phyloP scores from a whole-genome alignment of 1,284 basidiomycete species.

The Volvariella surrecta region DNA sequence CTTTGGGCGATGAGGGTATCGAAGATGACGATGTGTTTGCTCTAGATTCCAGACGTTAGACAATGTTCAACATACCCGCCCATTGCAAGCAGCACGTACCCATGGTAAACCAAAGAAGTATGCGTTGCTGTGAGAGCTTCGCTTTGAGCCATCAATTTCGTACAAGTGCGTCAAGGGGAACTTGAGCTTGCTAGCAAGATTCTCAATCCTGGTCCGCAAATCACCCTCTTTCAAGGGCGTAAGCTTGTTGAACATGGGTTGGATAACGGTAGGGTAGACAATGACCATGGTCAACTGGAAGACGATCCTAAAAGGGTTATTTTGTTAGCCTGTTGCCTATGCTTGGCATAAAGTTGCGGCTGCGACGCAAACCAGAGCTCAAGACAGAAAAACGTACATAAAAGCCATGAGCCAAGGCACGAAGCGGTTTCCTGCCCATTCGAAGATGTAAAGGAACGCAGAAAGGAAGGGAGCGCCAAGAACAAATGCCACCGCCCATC shows the following conservation, averaged over 20 bases:
- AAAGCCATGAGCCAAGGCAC: constrained; percentile 87
- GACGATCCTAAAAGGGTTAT: constrained; percentile 56
- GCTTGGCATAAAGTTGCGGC: too few relatives aligned
- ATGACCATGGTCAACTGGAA: constrained; percentile 85
- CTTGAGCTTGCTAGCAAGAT: constrained; percentile 69
- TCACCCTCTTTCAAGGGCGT: constrained; percentile 77
- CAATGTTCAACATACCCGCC: constrained; percentile 1
- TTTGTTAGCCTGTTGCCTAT: too few relatives aligned
- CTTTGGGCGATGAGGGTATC: constrained; percentile 93
- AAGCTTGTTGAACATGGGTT: constrained; percentile 95
- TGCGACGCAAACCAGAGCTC: too few relatives aligned
- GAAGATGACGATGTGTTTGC: constrained; percentile 95
- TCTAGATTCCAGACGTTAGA: constrained; percentile 28
- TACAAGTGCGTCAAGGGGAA: constrained; percentile 95
- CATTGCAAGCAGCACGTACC: constrained; percentile 37
- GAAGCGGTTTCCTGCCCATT: constrained; percentile 88
- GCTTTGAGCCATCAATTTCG: constrained; percentile 95
- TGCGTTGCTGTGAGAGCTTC: constrained; percentile 91
- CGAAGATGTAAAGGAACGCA: constrained; percentile 82
- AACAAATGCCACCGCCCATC: constrained; percentile 63
- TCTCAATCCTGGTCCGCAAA: constrained; percentile 67
- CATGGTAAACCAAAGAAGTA: constrained; percentile 93
- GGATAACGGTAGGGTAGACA: constrained; percentile 85
- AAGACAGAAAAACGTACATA: constrained; percentile 37
- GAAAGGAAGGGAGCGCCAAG: constrained; percentile 89